These are phyloP conservation scores for Stemphylium vesicarium DNA, from an alignment of 2,329 filamentous ascomycete genomes.

Conservation along the genomic window DNA sequence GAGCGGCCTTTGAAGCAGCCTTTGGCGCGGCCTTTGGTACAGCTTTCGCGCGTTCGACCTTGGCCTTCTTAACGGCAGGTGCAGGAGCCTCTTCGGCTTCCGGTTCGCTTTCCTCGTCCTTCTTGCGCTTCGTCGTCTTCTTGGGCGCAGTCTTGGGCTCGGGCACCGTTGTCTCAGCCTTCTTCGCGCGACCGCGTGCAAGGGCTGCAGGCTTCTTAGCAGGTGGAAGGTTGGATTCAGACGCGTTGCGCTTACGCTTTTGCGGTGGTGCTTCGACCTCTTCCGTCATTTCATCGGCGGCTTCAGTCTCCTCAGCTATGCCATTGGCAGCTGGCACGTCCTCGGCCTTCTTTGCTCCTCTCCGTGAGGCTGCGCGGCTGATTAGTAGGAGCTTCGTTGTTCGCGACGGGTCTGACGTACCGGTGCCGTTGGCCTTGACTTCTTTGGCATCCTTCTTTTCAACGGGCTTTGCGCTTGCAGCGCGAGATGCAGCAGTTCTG, in stretches of 20 bases:
- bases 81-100: constrained; percentile 25
- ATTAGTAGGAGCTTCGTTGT: constrained; percentile 22
- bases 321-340: constrained; percentile 20
- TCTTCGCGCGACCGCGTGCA: constrained; percentile 36
- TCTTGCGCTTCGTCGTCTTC: constrained; percentile 40
- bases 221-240: neutral
- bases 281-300: constrained; percentile 8
- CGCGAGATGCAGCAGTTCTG: constrained; percentile 36
- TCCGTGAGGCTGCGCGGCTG: constrained; percentile 21
- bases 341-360: constrained; percentile 37
- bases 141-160: constrained; percentile 21
- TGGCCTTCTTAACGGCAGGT: constrained; percentile 35
- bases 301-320: constrained; percentile 11
- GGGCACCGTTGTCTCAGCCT: constrained; percentile 31
- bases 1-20: neutral
- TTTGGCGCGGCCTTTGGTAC: constrained; percentile 18
- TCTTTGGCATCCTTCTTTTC: constrained; percentile 33
- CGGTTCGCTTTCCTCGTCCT: constrained; percentile 33
- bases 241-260: constrained; percentile 25
- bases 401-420: constrained; percentile 30
- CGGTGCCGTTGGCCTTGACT: constrained; percentile 40
- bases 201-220: constrained; percentile 22
- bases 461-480: constrained; percentile 35
- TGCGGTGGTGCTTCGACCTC: constrained; percentile 11
- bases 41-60: constrained; percentile 24